Evolutionary conservation across 2,329 filamentous ascomycete genomes (phyloP).

Genomic region (Aspergillus fijiensis): DNA sequence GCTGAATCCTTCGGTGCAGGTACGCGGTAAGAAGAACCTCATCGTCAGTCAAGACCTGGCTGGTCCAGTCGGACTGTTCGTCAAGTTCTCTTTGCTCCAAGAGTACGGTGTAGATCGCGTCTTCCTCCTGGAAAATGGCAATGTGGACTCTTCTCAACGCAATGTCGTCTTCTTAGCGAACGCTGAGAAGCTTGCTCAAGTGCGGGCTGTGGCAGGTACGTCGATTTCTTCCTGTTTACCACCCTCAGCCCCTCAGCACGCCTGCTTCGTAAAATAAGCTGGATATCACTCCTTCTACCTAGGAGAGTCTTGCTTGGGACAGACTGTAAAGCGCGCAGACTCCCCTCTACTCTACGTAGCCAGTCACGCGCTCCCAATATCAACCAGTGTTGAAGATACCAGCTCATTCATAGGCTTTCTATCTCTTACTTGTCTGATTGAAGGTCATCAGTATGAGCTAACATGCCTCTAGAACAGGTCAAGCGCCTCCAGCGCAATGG

Average conservation of each 20-base stretch:
- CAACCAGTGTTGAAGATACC: slow-evolving; percentile 20
- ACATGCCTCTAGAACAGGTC: slow-evolving; percentile 74
- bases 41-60: slow-evolving; percentile 89
- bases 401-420: slow-evolving; percentile 47
- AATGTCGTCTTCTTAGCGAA: slow-evolving; percentile 93
- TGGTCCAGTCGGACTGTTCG: slow-evolving; percentile 83
- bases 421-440: slow-evolving; percentile 36
- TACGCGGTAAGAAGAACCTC: slow-evolving; percentile 97
- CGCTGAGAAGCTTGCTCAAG: slow-evolving; percentile 82
- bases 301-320: slow-evolving; percentile 41
- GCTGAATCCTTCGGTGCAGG: slow-evolving; percentile 55
- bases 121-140: slow-evolving; percentile 93
- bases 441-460: slow-evolving; percentile 60
- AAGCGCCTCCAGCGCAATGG: slow-evolving; percentile 84
- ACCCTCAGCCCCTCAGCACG: background rate
- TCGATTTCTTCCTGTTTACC: slow-evolving; percentile 21
- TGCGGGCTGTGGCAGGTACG: slow-evolving; percentile 85
- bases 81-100: slow-evolving; percentile 92
- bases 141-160: slow-evolving; percentile 88
- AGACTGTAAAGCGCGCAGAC: slow-evolving; percentile 60
- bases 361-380: slow-evolving; percentile 57
- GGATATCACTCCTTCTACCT: background rate
- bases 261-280: slow-evolving; percentile 10
- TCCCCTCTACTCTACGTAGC: slow-evolving; percentile 53
- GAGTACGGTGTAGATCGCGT: slow-evolving; percentile 98